Base-by-base conservation (phyloP, 805 yeast species). In the Saccharomycopsis fodiens region DNA sequence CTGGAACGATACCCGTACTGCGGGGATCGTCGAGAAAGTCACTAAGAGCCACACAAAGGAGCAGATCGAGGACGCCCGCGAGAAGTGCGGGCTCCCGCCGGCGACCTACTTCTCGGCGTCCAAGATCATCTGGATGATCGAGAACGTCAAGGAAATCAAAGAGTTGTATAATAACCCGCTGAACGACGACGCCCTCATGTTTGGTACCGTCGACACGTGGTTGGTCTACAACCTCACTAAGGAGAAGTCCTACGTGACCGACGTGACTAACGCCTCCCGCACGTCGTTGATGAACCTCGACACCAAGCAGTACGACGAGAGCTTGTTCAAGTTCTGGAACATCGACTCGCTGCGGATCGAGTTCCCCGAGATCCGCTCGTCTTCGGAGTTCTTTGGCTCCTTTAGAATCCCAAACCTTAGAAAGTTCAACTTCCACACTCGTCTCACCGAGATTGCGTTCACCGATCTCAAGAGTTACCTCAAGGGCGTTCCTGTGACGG, bases 201-300 rank as follows among this genome's bases (percentile, higher is more conserved):
- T 88, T 60, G 96, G 96, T 48, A 89, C 97, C 22, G 82, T 91
- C 38, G 97, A 89, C 64, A 79, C 95, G 16, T 89, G 97, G 97
- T 73, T 89, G 52, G 78, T 89, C 50, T 86, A 85, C 65, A 83
- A 87, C 59, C 67, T 89, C 61, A 84, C 96, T 27, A 70, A 71
- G 56, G 82, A 82, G 57, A 72, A 74, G 42, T 62, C 81, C 0
- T 85, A 76, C 60, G 82, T 85, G 39, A 79, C 96, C 1, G 97
- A 89, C 64, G 80, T 88, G 22, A 81, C 96, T 44, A 89, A 89
- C 62, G 97, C 97, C 13, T 79, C 93, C 37, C 75, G 97, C 61
- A 87, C 97, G 7, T 82, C 82, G 68, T 80, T 89, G 60, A 83
- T 89, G 91, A 80, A 87, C 64, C 73, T 89, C 52, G 79, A 78